Conservation (phyloP, 2,329 filamentous ascomycete species). For the Penicillium rolfsii region DNA sequence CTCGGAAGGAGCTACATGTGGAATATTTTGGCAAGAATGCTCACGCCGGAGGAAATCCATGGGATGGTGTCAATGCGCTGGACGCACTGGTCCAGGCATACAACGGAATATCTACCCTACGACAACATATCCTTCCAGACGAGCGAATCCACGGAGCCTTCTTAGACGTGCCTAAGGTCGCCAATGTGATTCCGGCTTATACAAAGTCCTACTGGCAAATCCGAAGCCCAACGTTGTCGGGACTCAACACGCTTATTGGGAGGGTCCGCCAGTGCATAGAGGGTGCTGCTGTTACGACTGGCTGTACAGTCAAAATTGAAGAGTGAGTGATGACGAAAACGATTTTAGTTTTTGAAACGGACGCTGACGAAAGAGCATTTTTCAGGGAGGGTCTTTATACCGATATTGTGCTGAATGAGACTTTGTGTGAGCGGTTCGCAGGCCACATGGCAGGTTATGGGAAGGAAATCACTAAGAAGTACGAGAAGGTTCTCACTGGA, state of each 20-base stretch:
- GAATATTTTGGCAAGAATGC: slow-evolving; percentile 54
- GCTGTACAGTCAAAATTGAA: slow-evolving; percentile 4
- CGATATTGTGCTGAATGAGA: slow-evolving; percentile 3
- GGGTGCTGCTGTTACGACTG: slow-evolving; percentile 3
- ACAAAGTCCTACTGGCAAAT: slow-evolving; percentile 6
- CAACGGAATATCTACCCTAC: slow-evolving; percentile 50
- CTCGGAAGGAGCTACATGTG: slow-evolving; percentile 24
- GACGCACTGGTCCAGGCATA: slow-evolving; percentile 55
- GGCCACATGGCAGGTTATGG: slow-evolving; percentile 4
- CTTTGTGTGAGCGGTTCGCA: slow-evolving; percentile 5
- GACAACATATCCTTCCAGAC: slow-evolving; percentile 58
- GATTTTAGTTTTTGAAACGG: neutral
- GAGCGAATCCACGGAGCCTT: slow-evolving; percentile 55
- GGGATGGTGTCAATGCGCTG: slow-evolving; percentile 60
- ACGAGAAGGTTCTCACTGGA: slow-evolving; percentile 5
- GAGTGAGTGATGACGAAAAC: neutral
- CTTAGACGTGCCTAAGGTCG: slow-evolving; percentile 53
- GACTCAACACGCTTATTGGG: neutral
- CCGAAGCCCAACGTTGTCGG: slow-evolving; percentile 3
- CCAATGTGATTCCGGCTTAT: slow-evolving; percentile 51
- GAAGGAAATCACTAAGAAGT: neutral
- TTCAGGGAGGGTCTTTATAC: slow-evolving; percentile 3
- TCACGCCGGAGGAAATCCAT: slow-evolving; percentile 58
- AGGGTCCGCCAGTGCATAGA: slow-evolving; percentile 1
- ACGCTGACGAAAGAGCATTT: neutral